phyloP scores from a whole-genome alignment of 176 grass and related monocot genomes.

The Cenchrus americanus region DNA sequence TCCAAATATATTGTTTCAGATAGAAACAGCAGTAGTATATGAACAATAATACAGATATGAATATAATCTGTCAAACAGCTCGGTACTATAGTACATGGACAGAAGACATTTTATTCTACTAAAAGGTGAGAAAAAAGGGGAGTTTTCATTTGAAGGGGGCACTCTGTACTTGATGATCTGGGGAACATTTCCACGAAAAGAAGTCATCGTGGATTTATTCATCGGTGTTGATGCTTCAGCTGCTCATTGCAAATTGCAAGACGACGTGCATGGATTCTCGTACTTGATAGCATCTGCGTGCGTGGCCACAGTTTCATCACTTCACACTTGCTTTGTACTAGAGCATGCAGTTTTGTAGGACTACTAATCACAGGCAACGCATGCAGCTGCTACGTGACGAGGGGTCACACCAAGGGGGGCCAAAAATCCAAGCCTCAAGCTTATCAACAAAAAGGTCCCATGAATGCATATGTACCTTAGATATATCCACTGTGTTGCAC shows the following conservation, averaged over 20 bases:
- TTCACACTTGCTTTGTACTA: background rate
- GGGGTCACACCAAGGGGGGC: too few relatives aligned
- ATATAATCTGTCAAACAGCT: background rate
- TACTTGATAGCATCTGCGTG: background rate
- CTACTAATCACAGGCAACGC: background rate
- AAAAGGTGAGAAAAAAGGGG: background rate
- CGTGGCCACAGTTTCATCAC: background rate
- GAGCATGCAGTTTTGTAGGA: background rate
- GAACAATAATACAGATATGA: background rate
- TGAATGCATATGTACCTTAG: background rate
- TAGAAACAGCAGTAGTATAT: background rate
- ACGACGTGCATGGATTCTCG: constrained; percentile 5
- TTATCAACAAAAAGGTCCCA: background rate
- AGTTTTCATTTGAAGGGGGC: background rate
- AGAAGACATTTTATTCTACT: background rate
- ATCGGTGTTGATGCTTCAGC: background rate
- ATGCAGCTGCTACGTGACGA: background rate
- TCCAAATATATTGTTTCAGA: background rate
- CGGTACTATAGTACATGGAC: background rate
- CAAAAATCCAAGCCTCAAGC: background rate
- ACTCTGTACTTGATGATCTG: constrained; percentile 1
- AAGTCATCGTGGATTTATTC: background rate
- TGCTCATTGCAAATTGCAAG: background rate
- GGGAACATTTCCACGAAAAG: background rate
- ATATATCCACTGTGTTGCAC: background rate